Percentiles rank a stretch among this genome's conserved stretches.
phyloP scores from a whole-genome alignment of 2,329 filamentous ascomycete species.

The Taxawa tesnikishii region DNA sequence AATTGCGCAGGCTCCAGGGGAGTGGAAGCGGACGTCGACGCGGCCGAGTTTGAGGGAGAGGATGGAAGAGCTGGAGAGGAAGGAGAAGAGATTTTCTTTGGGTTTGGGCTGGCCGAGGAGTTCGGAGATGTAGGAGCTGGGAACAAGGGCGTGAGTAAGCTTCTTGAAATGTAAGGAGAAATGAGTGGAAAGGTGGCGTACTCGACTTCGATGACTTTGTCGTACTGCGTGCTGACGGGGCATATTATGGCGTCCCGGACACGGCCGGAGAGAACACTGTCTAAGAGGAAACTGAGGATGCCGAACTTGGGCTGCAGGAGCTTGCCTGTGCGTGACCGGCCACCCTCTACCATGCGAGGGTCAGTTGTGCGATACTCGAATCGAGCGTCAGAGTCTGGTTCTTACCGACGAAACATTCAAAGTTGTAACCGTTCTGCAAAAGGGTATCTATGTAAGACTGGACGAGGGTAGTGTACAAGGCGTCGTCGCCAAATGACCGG shows the following conservation, averaged over 20 bases:
- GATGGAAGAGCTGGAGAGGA: conserved; percentile 79
- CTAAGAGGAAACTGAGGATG: conserved; percentile 81
- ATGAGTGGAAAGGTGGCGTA: conserved; percentile 15
- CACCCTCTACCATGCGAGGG: conserved; percentile 59
- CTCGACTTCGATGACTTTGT: conserved; percentile 97
- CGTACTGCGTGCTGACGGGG: conserved; percentile 93
- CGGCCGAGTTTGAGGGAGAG: conserved; percentile 78
- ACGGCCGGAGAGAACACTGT: conserved; percentile 76
- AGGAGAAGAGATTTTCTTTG: conserved; percentile 84
- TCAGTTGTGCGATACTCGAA: background rate
- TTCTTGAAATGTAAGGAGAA: background rate
- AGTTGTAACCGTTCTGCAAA: conserved; percentile 80
- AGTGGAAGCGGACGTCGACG: conserved; percentile 90
- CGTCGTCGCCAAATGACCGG: conserved; percentile 81
- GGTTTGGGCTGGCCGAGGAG: conserved; percentile 88
- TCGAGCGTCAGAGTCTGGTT: background rate
- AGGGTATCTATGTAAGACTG: conserved; percentile 93
- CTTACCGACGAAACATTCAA: conserved; percentile 75
- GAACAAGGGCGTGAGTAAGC: background rate
- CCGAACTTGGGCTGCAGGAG: conserved; percentile 90
- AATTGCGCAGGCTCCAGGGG: conserved; percentile 80
- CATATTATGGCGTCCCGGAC: conserved; percentile 88
- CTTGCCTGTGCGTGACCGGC: conserved; percentile 85
- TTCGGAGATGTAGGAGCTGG: conserved; percentile 77
- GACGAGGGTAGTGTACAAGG: conserved; percentile 81